Evolutionary conservation across 2,329 filamentous ascomycete genomes (phyloP), one percentile per base, ranked within the genome.

Genomic region (Sporothrix curviconia): DNA sequence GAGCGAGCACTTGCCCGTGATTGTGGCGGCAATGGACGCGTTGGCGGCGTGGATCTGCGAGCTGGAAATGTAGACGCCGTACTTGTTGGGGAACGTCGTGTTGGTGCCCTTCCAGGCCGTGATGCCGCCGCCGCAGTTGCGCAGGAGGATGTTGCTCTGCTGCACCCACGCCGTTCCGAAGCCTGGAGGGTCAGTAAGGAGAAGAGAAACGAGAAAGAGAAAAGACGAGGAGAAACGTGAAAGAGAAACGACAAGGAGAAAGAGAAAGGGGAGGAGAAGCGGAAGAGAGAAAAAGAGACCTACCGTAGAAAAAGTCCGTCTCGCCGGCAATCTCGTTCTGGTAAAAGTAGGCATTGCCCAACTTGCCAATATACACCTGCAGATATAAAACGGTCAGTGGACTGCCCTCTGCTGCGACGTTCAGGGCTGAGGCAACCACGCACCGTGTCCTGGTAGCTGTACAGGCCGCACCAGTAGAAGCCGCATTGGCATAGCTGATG

Each of bases 381-480:
- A 12, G n/a, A 19, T n/a, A n/a, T n/a, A n/a, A n/a, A n/a, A n/a
- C n/a, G n/a, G n/a, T n/a, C n/a, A n/a, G n/a, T n/a, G n/a, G n/a
- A n/a, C n/a, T n/a, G n/a, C n/a, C n/a, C n/a, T n/a, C n/a, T n/a
- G n/a, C n/a, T n/a, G n/a, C n/a, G n/a, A n/a, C n/a, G n/a, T n/a
- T n/a, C n/a, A n/a, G n/a, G n/a, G n/a, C n/a, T n/a, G n/a, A n/a
- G n/a, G n/a, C n/a, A n/a, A 17, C 17, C n/a, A 19, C 37, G 17
- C 58, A 78, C 81, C 7, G 85, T 88, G 61, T 88, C 85, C 69
- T 87, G 85, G 64, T 84, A 87, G 58, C 79, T 83, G 65, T 84
- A 84, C 63, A 87, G 81, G 0, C 83, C 81, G 47, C 80, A 84
- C 47, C 79, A 80, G 66, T 87, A 88, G 66, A 88, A 87, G 0